Base-by-base conservation (phyloP, 2,329 filamentous ascomycete genomes). In the Colletotrichum neosansevieriae region DNA sequence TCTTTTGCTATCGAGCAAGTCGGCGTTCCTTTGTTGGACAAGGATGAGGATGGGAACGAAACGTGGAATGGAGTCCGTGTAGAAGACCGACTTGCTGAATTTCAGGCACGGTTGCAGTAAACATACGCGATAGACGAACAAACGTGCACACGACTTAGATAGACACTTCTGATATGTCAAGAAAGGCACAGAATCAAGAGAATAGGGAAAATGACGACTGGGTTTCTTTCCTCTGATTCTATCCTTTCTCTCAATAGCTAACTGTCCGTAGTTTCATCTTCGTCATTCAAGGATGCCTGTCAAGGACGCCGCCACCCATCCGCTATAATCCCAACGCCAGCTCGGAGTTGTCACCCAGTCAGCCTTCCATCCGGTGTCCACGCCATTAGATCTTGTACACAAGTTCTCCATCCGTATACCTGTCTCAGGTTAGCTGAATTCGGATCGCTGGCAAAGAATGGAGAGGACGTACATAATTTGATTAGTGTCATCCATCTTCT, bases 1-100 rank as follows among this genome's bases (percentile, higher is more conserved):
- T 94, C 94, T 75, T 96, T 97, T 78, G 93, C 93, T 15, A 97
- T 99, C 74, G 94, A 99, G 80, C 96, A 99, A 78, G 90, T 97
- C 59, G 95, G 96, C 0, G 88, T 97, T 77, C 95, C 95, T 0
- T 77, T 77, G 1, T 75, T 94, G 12, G 81, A 76, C 2, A 74
- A 75, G 54, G 79, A 84, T 58, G 79, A 77, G 9, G 72, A 81
- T 4, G 84, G 83, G 6, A 72, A 74, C 21, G 89, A 91, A 78
- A 85, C 81, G 17, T 92, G 89, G 89, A 92, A 91, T 74, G 87
- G 85, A 2, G 81, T 84, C 6, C 75, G 75, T 24, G 86, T 90
- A 4, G 76, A 83, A 5, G 81, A 86, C 19, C 82, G 89, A 59
- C 76, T 90, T 70, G 75, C 78, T 9, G 83, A 85, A 57, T 89